phyloP scores from a whole-genome alignment of 768 basidiomycete species.

The Chlorophyllum brunneum region DNA sequence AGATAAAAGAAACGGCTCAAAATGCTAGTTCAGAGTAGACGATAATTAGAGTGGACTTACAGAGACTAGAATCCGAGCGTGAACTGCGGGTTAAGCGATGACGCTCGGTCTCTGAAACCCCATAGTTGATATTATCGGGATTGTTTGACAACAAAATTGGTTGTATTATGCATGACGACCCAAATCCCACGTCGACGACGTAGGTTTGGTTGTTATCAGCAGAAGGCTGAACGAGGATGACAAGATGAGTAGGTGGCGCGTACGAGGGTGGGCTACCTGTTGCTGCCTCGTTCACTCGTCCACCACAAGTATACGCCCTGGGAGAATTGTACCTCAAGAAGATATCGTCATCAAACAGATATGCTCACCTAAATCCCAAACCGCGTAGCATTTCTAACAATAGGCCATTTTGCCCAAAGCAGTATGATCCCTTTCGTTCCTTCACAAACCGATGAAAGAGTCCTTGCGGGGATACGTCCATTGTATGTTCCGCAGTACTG shows the following conservation, averaged over 20 bases:
- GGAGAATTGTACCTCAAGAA: not conserved
- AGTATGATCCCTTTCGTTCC: constrained; percentile 23
- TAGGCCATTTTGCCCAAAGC: constrained; percentile 26
- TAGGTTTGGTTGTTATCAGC: constrained; percentile 24
- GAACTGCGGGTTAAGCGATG: constrained; percentile 4
- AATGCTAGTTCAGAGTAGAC: not conserved
- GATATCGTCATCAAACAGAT: not conserved
- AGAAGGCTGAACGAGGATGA: constrained; percentile 29
- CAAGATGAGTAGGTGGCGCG: constrained; percentile 20
- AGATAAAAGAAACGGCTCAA: not conserved
- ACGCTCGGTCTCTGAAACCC: constrained; percentile 4
- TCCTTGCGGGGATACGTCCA: constrained; percentile 23
- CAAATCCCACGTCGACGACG: constrained; percentile 30
- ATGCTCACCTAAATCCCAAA: constrained; percentile 24
- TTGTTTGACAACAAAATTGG: constrained; percentile 25
- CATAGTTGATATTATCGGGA: constrained; percentile 1
- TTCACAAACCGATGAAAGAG: constrained; percentile 21
- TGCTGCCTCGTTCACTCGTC: constrained; percentile 22
- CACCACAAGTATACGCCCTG: constrained; percentile 25
- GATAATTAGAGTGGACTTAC: not conserved
- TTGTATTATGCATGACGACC: constrained; percentile 19
- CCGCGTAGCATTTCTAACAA: constrained; percentile 25
- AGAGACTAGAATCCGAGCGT: not conserved
- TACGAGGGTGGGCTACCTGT: constrained; percentile 12
- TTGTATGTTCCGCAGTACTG: constrained; percentile 21